These are phyloP conservation scores for Candida smagusa DNA, from an alignment of 1,139 yeast species.

Conservation along the genomic window DNA sequence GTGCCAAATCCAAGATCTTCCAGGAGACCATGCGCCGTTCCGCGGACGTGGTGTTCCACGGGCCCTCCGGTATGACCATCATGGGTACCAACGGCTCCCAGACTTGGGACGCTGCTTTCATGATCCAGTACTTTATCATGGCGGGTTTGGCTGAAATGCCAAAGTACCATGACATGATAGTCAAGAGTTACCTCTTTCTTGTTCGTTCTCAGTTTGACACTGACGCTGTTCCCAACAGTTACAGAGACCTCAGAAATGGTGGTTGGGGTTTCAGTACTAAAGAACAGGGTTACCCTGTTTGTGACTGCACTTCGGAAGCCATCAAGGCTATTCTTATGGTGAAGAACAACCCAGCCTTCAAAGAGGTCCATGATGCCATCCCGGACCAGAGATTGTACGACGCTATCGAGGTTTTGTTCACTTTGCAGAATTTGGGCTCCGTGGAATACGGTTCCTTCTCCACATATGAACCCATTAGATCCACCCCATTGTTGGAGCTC, in stretches of 20 bases:
- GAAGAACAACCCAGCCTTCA: conserved; percentile 56
- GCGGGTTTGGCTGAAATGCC: conserved; percentile 77
- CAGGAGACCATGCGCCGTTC: conserved; percentile 54
- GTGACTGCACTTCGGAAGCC: conserved; percentile 97
- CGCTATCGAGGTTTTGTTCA: conserved; percentile 60
- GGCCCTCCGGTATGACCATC: conserved; percentile 86
- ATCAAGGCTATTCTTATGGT: conserved; percentile 93
- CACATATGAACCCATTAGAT: conserved; percentile 83
- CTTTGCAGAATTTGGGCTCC: conserved; percentile 65
- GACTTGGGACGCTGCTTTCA: conserved; percentile 95
- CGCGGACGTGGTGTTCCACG: conserved; percentile 77
- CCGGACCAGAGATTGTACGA: conserved; percentile 52
- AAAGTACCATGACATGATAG: conserved; percentile 61
- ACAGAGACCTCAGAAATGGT: conserved; percentile 82
- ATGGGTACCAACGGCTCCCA: conserved; percentile 99
- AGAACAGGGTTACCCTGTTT: conserved; percentile 92
- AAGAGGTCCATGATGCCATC: conserved; percentile 46
- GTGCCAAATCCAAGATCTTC: conserved; percentile 63
- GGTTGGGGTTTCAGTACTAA: conserved; percentile 97
- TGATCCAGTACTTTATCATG: conserved; percentile 74
- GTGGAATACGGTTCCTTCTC: conserved; percentile 92
- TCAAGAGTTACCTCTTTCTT: conserved; percentile 65
- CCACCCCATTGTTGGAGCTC: conserved; percentile 70
- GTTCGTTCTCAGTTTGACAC: conserved; percentile 81
- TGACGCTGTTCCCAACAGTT: conserved; percentile 75